Evolutionary conservation across 805 yeast genomes (phyloP).

Genomic region (Nakazawaea wickerhamii): DNA sequence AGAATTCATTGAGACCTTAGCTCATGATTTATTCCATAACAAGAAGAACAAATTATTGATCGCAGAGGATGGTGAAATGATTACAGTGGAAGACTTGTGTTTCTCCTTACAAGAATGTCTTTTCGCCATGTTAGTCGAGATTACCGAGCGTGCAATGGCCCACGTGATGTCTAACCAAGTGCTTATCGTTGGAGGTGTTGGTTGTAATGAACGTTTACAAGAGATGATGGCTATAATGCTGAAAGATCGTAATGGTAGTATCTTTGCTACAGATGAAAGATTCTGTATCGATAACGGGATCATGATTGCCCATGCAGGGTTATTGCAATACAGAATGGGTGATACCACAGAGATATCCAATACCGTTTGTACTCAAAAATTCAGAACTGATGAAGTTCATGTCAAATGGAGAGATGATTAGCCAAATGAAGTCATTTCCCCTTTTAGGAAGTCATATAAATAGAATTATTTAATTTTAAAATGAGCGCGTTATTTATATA

Average conservation of each 20-base stretch:
- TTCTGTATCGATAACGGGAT: slow-evolving; percentile 98
- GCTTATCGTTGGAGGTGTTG: slow-evolving; percentile 97
- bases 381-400: slow-evolving; percentile 89
- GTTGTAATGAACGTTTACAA: slow-evolving; percentile 86
- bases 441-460: not conserved
- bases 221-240: slow-evolving; percentile 98
- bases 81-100: slow-evolving; percentile 84
- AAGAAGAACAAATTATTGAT: slow-evolving; percentile 34
- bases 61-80: slow-evolving; percentile 36
- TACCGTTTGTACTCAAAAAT: slow-evolving; percentile 88
- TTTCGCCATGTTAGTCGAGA: slow-evolving; percentile 95
- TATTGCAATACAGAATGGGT: slow-evolving; percentile 81
- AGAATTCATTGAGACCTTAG: slow-evolving; percentile 77
- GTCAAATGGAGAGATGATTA: slow-evolving; percentile 81
- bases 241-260: slow-evolving; percentile 77
- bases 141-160: slow-evolving; percentile 98
- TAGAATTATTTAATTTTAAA: no score
- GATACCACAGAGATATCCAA: slow-evolving; percentile 51
- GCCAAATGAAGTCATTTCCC: not conserved
- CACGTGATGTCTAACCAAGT: slow-evolving; percentile 89
- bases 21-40: slow-evolving; percentile 59
- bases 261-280: slow-evolving; percentile 92
- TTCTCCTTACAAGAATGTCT: slow-evolving; percentile 88
- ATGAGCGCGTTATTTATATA: not conserved
- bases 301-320: slow-evolving; percentile 98